Conservation (phyloP, 164 flowering plant species). For the Tetracentron sinense region DNA sequence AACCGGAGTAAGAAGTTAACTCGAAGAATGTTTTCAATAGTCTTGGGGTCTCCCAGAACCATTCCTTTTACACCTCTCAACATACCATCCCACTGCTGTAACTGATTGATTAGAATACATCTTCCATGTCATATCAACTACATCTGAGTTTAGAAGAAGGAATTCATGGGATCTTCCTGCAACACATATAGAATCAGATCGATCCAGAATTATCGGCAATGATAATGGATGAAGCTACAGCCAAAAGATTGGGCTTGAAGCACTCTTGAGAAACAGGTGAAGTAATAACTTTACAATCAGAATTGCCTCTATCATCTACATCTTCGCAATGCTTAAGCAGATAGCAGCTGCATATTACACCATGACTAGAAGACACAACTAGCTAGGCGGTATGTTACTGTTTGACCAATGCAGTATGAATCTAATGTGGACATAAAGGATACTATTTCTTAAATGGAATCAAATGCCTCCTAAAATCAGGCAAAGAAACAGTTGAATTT, state of each 20-base stretch:
- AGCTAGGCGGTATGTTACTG: constrained; percentile 33
- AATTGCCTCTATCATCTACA: constrained; percentile 13
- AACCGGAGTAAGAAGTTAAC: no score
- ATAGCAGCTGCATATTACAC: constrained; percentile 45
- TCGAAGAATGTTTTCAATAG: no score
- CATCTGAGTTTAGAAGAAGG: constrained; percentile 24
- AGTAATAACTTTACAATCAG: constrained; percentile 25
- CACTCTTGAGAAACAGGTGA: constrained; percentile 65
- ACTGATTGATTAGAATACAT: constrained; percentile 34
- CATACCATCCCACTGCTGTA: constrained; percentile 47
- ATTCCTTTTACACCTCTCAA: constrained; percentile 41
- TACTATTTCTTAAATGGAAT: constrained; percentile 18
- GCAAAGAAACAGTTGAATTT: constrained; percentile 8
- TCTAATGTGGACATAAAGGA: constrained; percentile 17
- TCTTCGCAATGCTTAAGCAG: constrained; percentile 31
- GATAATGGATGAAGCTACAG: constrained; percentile 26
- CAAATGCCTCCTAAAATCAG: constrained; percentile 20
- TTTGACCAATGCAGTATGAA: constrained; percentile 15
- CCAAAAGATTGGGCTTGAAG: constrained; percentile 30
- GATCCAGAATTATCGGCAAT: constrained; percentile 23
- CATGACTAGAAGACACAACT: constrained; percentile 58
- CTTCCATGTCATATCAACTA: constrained; percentile 13
- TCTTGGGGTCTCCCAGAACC: no score
- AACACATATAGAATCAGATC: constrained; percentile 14
- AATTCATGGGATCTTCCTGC: constrained; percentile 26